Base-by-base conservation (phyloP, 2,329 filamentous ascomycete species). In the Cyclaneusma minus region DNA sequence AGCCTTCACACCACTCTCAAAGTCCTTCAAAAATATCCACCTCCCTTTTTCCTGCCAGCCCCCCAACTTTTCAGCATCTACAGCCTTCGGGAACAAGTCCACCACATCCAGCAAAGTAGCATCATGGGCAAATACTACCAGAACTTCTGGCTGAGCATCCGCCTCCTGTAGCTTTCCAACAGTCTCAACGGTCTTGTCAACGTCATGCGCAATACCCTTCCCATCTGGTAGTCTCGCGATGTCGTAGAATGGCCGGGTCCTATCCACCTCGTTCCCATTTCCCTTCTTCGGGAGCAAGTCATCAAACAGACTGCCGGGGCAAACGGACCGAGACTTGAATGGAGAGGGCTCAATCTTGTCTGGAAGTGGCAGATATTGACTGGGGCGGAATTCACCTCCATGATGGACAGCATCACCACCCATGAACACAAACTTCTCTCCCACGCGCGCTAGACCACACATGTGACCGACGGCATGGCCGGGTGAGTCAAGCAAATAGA, bases 401-500 rank as follows among this genome's bases (percentile, higher is more conserved):
- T 62, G 53, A 32, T 63, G 59, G 18, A 48, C 54, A 4, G 51
- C 44, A 37, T 65, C 62, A 11, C 57, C 60, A 15, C 56, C 61
- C 47, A 65, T 56, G 35, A 64, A 51, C 15, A 64, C 51, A 37
- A 64, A 66, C 0, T 50, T 51, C 17, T 39, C 41, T 1, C 42
- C 48, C 0, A 53, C 57, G 6, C 62, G 47, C 1, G 58, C 62
- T 0, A 68, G 47, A 3, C 50, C 63, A 30, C 53, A 56, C n/a
- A 63, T 45, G 36, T 65, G 62, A 2, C 58, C 60, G 7, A 60
- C 42, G 0, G 56, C 52, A 36, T 68, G 63, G 2, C 66, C 66
- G 0, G 63, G 62, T 3, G 56, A 54, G 34, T 64, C 49, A 15
- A 70, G 49, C 2, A 70, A 48, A 37, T 66, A 68, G 35, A 70